Evolutionary conservation across 2,329 filamentous ascomycete genomes (phyloP).

Genomic region (Colletotrichum trifolii): DNA sequence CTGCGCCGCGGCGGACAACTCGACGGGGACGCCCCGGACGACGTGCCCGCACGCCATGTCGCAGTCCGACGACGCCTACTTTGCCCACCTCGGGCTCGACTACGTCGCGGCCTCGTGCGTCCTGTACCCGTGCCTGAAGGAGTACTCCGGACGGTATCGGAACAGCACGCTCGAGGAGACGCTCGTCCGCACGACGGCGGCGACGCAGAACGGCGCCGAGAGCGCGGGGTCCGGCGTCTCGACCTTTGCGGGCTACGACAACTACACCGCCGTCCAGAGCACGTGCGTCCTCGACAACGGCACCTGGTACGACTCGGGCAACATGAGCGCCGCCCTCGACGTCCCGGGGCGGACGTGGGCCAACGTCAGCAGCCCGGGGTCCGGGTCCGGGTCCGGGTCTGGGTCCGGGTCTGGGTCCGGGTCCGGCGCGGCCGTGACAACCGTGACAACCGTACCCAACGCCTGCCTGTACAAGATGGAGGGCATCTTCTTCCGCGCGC

Average conservation of each 20-base stretch:
- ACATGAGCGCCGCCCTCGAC: constrained; percentile 7
- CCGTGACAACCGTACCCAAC: neutral
- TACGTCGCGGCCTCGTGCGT: constrained; percentile 23
- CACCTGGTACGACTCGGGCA: constrained; percentile 15
- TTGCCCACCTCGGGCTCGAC: neutral
- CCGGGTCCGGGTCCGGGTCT: too few species aligned
- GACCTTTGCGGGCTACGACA: constrained; percentile 3
- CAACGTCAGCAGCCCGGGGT: constrained; percentile 7
- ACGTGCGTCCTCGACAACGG: constrained; percentile 26
- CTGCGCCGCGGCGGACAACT: constrained; percentile 4
- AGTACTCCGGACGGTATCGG: constrained; percentile 10
- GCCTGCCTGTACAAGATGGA: constrained; percentile 30
- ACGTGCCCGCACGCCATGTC: constrained; percentile 18
- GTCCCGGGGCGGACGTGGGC: constrained; percentile 12
- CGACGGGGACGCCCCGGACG: neutral
- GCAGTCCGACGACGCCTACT: neutral
- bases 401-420: neutral
- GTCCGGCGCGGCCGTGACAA: neutral
- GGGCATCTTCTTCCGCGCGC: constrained; percentile 13
- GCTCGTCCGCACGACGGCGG: constrained; percentile 24
- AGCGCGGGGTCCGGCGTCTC: too few species aligned
- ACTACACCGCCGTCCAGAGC: constrained; percentile 21
- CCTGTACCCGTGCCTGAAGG: constrained; percentile 26
- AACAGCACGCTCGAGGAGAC: constrained; percentile 20
- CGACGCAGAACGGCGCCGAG: constrained; percentile 9